Evolutionary conservation across 306 rosid genomes (phyloP), one percentile per base, ranked within the genome.

Genomic region (Gastrolobium villosum): DNA sequence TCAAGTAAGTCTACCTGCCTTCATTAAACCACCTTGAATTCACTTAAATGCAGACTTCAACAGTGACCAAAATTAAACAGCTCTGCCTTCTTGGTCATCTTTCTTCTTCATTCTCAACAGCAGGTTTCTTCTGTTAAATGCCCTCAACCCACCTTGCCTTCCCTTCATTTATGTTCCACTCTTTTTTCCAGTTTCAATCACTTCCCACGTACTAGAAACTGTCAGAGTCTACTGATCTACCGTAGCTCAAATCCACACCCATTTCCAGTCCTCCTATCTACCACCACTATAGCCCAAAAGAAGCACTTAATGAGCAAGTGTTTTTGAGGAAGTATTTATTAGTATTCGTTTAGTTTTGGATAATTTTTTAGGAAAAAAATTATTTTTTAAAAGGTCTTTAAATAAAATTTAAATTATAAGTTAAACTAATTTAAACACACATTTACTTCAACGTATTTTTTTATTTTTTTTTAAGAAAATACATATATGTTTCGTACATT

Each of bases 41-140:
- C 96, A 89, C 90, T 82, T 94, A 75, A 90, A 92, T 89, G 96
- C 97, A 82, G 86, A 87, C 80, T 86, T 86, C 77, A 92, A 89
- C 84, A 76, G 81, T 84, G 89, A 82, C 87, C 90, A 92, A 86
- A 84, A 82, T 81, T 79, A 87, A 86, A 78, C 79, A 37, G 75
- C 39, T 77, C 69, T 80, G 72, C 83, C 83, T 76, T 79, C 86
- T 87, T 78, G 84, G 76, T 80, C 84, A 67, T 76, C 79, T 74
- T 87, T 77, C 83, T 72, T 76, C 80, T 37, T 73, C 85, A 73
- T 79, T 86, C 80, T 79, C 87, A 67, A 75, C 81, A 71, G 52
- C 87, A 70, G 82, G 79, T 87, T 80, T 82, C 76, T 81, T 69
- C 81, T 46, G 85, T 82, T 90, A 65, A 92, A 92, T 92, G 93